Evolutionary conservation across 106 monocot genomes (phyloP).

Genomic region (Dioscorea dumetorum): DNA sequence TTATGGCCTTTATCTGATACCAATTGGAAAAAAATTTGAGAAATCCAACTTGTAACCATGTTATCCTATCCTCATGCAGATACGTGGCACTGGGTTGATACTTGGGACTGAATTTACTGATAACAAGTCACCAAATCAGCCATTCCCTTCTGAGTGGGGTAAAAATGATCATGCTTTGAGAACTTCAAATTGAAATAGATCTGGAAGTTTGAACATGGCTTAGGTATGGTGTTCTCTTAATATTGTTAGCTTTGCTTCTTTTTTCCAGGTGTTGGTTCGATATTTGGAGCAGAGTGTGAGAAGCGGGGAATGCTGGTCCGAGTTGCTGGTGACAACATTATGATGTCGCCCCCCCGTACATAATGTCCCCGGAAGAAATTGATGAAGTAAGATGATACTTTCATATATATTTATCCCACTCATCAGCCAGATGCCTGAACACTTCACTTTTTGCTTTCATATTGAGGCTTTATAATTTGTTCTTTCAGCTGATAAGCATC

Average conservation of each 20-base stretch:
- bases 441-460: background rate
- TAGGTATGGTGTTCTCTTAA: too few relatives aligned
- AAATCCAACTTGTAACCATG: background rate
- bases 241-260: too few relatives aligned
- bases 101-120: constrained; percentile 87
- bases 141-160: constrained; percentile 96
- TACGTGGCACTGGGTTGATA: constrained; percentile 79
- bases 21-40: background rate
- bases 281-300: constrained; percentile 84
- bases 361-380: constrained; percentile 56
- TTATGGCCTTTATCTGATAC: too few relatives aligned
- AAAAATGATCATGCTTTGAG: background rate
- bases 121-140: constrained; percentile 82
- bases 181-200: too few relatives aligned
- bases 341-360: constrained; percentile 89
- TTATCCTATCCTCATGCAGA: constrained; percentile 26
- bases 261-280: constrained; percentile 66
- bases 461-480: background rate
- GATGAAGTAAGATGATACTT: constrained; percentile 53
- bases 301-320: constrained; percentile 84
- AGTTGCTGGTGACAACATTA: constrained; percentile 70
- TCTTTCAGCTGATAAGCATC: constrained; percentile 62
- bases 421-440: background rate
- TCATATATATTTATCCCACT: background rate
- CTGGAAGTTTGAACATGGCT: too few relatives aligned